Percentiles rank a stretch among this genome's conserved stretches.
Evolutionary conservation across 495 filamentous ascomycete species (phyloP).

Genomic region (Xylaria venustula): DNA sequence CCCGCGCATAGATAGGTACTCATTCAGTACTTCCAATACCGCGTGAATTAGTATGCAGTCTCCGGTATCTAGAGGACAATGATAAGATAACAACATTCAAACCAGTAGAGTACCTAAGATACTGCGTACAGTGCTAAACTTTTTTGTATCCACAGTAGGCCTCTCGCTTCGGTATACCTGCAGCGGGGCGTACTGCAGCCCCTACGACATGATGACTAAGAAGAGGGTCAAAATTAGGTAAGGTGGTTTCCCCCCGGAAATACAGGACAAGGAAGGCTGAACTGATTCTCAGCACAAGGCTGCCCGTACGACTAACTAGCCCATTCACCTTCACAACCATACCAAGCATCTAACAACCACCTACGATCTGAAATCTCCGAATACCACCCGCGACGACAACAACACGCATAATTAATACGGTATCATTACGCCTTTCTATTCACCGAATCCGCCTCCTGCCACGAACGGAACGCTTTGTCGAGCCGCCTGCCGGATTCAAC

Average conservation of each 20-base stretch:
- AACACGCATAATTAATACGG: not conserved
- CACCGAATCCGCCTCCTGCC: not conserved
- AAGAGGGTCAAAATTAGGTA: too few relatives aligned
- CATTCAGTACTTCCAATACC: too few relatives aligned
- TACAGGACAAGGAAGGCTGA: slow-evolving; percentile 9
- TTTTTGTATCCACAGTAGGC: too few relatives aligned
- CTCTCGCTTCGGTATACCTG: not conserved
- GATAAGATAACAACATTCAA: too few relatives aligned
- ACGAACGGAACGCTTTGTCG: not conserved
- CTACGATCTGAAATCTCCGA: not conserved
- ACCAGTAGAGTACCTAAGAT: too few relatives aligned
- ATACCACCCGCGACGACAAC: not conserved
- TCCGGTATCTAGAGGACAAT: too few relatives aligned
- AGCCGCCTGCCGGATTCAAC: not conserved
- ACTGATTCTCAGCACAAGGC: not conserved
- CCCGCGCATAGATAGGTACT: too few relatives aligned
- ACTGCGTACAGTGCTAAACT: too few relatives aligned
- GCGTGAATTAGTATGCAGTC: too few relatives aligned
- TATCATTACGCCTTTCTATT: not conserved
- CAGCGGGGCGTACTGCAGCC: not conserved
- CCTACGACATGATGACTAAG: slow-evolving; percentile 3
- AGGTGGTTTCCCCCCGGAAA: too few relatives aligned
- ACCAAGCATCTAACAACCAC: not conserved
- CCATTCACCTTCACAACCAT: slow-evolving; percentile 1
- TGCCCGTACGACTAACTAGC: not conserved